Evolutionary conservation across 768 basidiomycete genomes (phyloP), one percentile per base, ranked within the genome.

Genomic region (Tricholoma furcatifolium): DNA sequence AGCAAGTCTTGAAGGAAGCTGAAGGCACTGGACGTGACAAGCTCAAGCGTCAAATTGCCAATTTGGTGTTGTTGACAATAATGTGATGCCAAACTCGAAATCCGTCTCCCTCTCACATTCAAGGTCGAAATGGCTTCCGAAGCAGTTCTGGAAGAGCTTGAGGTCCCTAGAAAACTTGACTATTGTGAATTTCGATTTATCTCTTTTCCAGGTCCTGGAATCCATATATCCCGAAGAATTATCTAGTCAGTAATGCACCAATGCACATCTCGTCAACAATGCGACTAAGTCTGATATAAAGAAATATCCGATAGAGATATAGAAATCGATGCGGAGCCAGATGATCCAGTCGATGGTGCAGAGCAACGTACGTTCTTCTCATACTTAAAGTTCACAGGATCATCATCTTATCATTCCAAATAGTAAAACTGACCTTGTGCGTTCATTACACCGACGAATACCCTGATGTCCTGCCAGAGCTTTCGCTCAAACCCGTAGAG

Each of bases 211-310:
- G 89, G 93, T 97, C 23, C 80, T 98, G 60, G 93, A 96, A 73
- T 87, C 93, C 2, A 98, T 98, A 68, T 98, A 96, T 69, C 93
- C 96, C 4, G 87, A 91, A 59, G 96, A 98, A 70, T 75, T 97
- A 53, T 81, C 87, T 64, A 89, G 95, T 97, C 74, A 66, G 93
- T 89, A 58, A 60, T 62, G 47, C 44, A 46, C 42, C 60, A 62
- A 65, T 63, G 65, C 62, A 55, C 30, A 18, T 43, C 39, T 51
- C 9, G 23, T 48, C 32, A 57, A 65, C 62, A 50, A 56, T 60
- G 42, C 52, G 56, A 50, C 61, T 62, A 57, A 62, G 57, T 50
- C 54, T 60, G 58, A 60, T 59, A 57, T 64, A 62, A 89, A 98
- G 96, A 88, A 78, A 65, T 88, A 65, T 92, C 91, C 60, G 88